phyloP scores from a whole-genome alignment of 495 filamentous ascomycete species.

The Penicillium alfredii region DNA sequence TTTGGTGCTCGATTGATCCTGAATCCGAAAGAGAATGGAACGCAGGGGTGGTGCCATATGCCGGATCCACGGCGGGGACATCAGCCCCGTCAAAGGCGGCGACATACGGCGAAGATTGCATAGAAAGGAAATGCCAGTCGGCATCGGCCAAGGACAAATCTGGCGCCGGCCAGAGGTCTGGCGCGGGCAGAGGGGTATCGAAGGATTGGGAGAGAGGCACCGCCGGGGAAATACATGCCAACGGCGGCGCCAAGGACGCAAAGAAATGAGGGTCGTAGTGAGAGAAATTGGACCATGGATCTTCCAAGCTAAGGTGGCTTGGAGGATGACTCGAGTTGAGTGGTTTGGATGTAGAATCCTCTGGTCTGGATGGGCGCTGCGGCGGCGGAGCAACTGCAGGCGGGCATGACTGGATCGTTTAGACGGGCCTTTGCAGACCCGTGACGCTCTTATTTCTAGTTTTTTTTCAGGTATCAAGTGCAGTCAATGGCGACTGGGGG shows the following conservation, averaged over 20 bases:
- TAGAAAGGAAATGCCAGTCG: slow-evolving; percentile 24
- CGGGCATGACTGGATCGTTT: slow-evolving; percentile 25
- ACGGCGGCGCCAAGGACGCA: slow-evolving; percentile 13
- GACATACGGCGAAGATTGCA: slow-evolving; percentile 8
- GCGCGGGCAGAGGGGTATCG: slow-evolving; percentile 16
- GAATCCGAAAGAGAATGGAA: slow-evolving; percentile 25
- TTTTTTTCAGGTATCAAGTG: background rate
- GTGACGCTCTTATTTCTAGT: slow-evolving; percentile 8
- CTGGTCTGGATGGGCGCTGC: slow-evolving; percentile 15
- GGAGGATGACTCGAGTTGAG: slow-evolving; percentile 9
- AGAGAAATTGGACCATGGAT: slow-evolving; percentile 13
- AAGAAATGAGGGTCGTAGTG: slow-evolving; percentile 4
- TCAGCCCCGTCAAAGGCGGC: slow-evolving; percentile 11
- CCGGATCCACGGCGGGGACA: slow-evolving; percentile 9
- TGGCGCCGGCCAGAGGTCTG: slow-evolving; percentile 23
- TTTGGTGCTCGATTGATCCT: slow-evolving; percentile 12
- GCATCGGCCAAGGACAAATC: slow-evolving; percentile 19
- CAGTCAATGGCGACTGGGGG: background rate
- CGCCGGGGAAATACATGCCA: slow-evolving; percentile 12
- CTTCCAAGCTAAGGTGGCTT: slow-evolving; percentile 16
- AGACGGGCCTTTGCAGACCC: slow-evolving; percentile 28
- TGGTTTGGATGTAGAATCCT: slow-evolving; percentile 17
- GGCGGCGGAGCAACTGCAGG: slow-evolving; percentile 17
- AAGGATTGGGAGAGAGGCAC: slow-evolving; percentile 15
- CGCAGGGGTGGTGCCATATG: slow-evolving; percentile 14